Evolutionary conservation across 805 yeast species (phyloP), one percentile per base, ranked within the genome.

Genomic region (Zygoascus biomembranicola): DNA sequence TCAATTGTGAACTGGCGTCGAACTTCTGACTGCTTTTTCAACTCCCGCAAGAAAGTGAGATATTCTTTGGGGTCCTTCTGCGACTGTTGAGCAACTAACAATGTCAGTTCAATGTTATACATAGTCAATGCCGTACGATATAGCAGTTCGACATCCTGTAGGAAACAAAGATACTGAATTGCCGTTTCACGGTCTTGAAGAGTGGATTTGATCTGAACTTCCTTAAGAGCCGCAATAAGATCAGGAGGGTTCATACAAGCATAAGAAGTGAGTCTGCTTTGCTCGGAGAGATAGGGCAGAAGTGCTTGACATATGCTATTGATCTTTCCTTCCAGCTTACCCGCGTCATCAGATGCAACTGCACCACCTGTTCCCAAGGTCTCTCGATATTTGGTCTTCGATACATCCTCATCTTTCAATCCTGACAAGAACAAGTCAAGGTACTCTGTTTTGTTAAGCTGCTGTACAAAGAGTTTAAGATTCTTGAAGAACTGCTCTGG

Each of bases 61-160:
- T 94, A 94, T 69, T 94, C 99, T 63, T 90, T 89, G 23, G 99
- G 99, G 71, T 94, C 99, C 76, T 85, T 90, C 69, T 92, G 98
- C 0, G 97, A 90, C 64, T 90, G 94, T 66, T 95, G 98, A 0
- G 99, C 99, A 55, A 94, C 83, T 11, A 78, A 76, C 54, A 94
- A 75, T 0, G 98, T 80, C 62, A 92, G 73, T 53, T 83, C 82
- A 43, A 94, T 82, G 65, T 94, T 85, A 63, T 94, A 94, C 19
- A 86, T 72, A 1, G 95, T 85, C 54, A 94, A 76, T 0, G 97
- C 86, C 18, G 84, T 82, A 48, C 82, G 77, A 69, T 92, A 94
- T 19, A 94, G 75, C 56, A 79, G 73, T 64, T 89, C 89, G 39
- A 90, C 95, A 69, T 92, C 99, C 63, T 86, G 89, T 54, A 94